These are phyloP conservation scores for Tulasnella sp. DNA, from an alignment of 768 basidiomycete species.

Conservation along the genomic window DNA sequence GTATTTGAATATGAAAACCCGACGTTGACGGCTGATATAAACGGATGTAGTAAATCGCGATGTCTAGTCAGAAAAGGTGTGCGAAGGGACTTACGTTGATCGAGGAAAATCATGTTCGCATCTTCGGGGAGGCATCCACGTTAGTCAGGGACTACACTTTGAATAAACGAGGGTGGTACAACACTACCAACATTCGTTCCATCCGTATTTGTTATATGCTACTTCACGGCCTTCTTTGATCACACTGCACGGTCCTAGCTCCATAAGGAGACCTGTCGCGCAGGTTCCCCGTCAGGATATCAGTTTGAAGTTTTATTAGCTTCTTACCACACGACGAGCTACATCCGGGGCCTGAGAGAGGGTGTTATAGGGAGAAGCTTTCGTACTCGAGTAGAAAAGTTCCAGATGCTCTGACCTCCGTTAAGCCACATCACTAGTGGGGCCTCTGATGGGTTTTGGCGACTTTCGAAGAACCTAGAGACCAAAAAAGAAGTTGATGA, in stretches of 20 bases:
- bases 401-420: conserved; percentile 44
- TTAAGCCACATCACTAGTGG: conserved; percentile 88
- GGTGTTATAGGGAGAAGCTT: neutral
- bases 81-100: conserved; percentile 39
- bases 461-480: conserved; percentile 81
- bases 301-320: neutral
- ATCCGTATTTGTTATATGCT: conserved; percentile 70
- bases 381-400: conserved; percentile 33
- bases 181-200: conserved; percentile 51
- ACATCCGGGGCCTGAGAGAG: neutral
- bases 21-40: neutral
- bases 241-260: conserved; percentile 84
- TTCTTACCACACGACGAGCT: neutral
- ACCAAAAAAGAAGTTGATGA: neutral
- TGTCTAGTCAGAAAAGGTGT: neutral
- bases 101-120: conserved; percentile 56
- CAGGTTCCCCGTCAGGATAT: conserved; percentile 40
- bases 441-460: conserved; percentile 64
- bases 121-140: neutral
- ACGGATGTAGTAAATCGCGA: neutral
- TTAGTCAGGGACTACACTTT: neutral
- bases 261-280: conserved; percentile 81
- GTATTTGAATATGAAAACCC: conserved; percentile 73
- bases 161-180: neutral
- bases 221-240: conserved; percentile 63